Evolutionary conservation across 768 basidiomycete species (phyloP).

Genomic region (Pluteus cervinus): DNA sequence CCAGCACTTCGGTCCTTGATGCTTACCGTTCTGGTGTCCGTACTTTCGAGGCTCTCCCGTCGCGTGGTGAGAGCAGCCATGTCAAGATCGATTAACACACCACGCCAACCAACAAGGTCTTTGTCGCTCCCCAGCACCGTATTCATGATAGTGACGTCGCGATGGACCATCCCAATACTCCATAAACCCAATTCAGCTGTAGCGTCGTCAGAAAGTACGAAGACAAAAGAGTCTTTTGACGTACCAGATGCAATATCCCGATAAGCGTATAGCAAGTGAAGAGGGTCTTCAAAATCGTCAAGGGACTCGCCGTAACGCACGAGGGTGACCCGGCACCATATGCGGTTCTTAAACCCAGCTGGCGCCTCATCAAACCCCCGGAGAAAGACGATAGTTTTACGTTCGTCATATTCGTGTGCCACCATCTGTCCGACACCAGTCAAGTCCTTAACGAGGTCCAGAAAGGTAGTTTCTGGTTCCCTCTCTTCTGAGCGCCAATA

Average conservation of each 20-base stretch:
- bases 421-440: slow-evolving; percentile 14
- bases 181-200: slow-evolving; percentile 13
- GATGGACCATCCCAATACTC: slow-evolving; percentile 15
- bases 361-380: slow-evolving; percentile 1
- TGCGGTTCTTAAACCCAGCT: slow-evolving; percentile 4
- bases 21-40: slow-evolving; percentile 7
- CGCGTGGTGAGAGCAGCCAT: slow-evolving; percentile 6
- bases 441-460: slow-evolving; percentile 9
- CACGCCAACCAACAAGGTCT: neutral
- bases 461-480: slow-evolving; percentile 7
- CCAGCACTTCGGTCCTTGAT: neutral
- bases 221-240: neutral
- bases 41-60: neutral
- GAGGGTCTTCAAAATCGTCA: slow-evolving; percentile 6
- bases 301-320: slow-evolving; percentile 11
- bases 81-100: slow-evolving; percentile 12
- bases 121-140: slow-evolving; percentile 11
- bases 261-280: slow-evolving; percentile 11
- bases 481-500: slow-evolving; percentile 11
- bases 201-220: neutral
- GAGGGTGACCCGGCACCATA: slow-evolving; percentile 9
- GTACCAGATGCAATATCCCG: slow-evolving; percentile 13
- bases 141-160: slow-evolving; percentile 19
- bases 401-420: slow-evolving; percentile 2
- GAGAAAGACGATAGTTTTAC: slow-evolving; percentile 1